These are phyloP conservation scores for Xanthoparmelia taractica DNA, from an alignment of 495 filamentous ascomycete genomes.

Conservation along the genomic window DNA sequence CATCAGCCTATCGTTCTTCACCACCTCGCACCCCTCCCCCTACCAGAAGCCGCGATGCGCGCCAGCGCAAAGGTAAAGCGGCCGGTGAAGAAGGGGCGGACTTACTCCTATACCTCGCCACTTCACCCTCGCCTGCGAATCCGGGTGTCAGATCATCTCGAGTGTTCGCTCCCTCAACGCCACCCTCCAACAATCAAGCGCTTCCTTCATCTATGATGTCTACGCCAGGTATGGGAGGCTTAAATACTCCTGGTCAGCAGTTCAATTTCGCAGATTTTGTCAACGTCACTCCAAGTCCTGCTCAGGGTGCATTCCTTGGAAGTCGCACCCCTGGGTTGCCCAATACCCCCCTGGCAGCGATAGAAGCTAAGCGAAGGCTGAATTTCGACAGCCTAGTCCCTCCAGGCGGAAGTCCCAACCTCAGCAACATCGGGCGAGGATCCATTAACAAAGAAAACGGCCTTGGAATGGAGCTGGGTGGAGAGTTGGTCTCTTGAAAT, in stretches of 20 bases:
- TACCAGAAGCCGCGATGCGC: conserved; percentile 46
- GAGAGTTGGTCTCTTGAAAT: conserved; percentile 42
- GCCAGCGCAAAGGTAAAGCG: conserved; percentile 37
- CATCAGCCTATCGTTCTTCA: conserved; percentile 54
- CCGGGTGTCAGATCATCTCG: conserved; percentile 34
- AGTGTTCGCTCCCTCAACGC: conserved; percentile 72
- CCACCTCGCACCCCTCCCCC: conserved; percentile 76
- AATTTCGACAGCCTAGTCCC: conserved; percentile 61
- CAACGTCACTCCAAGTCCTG: conserved; percentile 87
- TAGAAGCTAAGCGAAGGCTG: conserved; percentile 52
- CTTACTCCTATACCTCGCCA: conserved; percentile 82
- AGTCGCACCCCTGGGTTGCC: conserved; percentile 46
- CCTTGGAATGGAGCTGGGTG: conserved; percentile 51
- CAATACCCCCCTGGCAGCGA: conserved; percentile 54
- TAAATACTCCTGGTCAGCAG: conserved; percentile 53
- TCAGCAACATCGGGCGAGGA: conserved; percentile 17
- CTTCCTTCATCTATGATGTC: conserved; percentile 84
- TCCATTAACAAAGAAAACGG: conserved; percentile 26
- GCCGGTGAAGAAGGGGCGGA: conserved; percentile 81
- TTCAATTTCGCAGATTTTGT: conserved; percentile 98
- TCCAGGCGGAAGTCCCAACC: conserved; percentile 32
- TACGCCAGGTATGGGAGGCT: conserved; percentile 56
- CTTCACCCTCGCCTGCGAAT: conserved; percentile 79
- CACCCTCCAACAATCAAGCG: conserved; percentile 68
- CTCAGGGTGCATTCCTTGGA: conserved; percentile 67